A percentile compares a stretch with the other conserved stretches of the same genome.
Evolutionary conservation across 2,329 filamentous ascomycete genomes (phyloP).

Genomic region (Coniochaeta prunicola): DNA sequence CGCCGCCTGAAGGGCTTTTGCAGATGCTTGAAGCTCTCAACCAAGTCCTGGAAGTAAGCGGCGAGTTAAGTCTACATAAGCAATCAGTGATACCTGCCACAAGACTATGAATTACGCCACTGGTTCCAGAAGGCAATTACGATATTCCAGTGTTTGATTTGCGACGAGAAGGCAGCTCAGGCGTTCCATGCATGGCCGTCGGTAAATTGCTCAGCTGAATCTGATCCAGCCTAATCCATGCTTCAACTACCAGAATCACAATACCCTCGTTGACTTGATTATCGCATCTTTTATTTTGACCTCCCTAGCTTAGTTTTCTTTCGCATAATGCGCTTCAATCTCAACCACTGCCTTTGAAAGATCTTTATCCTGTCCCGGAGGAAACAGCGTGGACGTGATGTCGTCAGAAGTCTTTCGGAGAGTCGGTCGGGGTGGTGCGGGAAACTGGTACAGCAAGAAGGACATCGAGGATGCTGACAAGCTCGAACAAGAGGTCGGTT

Average conservation of each 20-base stretch:
- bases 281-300: background rate
- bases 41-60: too few species aligned
- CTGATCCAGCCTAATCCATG: background rate
- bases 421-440: constrained; percentile 55
- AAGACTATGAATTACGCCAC: too few species aligned
- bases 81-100: background rate
- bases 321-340: background rate
- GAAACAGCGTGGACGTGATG: background rate
- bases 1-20: background rate
- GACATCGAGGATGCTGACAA: constrained; percentile 38
- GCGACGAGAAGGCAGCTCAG: background rate
- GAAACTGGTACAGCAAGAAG: constrained; percentile 51
- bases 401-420: constrained; percentile 36
- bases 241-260: constrained; percentile 11
- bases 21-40: background rate
- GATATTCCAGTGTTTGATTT: background rate
- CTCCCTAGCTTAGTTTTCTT: background rate
- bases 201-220: background rate
- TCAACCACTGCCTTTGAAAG: background rate
- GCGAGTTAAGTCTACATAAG: too few species aligned
- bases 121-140: background rate
- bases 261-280: background rate
- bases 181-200: background rate
- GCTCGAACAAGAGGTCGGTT: constrained; percentile 7
- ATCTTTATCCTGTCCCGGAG: background rate